Base-by-base conservation (phyloP, 164 flowering plant genomes). In the Amborella trichopoda region DNA sequence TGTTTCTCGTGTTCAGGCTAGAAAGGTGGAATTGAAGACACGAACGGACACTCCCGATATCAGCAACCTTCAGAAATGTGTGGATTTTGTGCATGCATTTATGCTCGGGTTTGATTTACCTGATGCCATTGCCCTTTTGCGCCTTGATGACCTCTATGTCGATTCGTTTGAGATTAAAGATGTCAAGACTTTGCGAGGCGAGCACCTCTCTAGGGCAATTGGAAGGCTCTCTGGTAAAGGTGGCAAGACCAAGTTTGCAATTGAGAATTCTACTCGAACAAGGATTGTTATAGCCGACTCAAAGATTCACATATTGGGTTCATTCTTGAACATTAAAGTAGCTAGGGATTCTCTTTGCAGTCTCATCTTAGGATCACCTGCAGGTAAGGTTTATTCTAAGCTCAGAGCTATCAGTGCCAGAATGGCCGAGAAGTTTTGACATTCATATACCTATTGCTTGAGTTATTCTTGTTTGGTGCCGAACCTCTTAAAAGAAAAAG, bases 131-230 rank as follows among this genome's bases (percentile, higher is more conserved):
- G 66, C 66, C 14, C 56, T 66, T 8, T 25, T 66, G 41, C 56
- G 66, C 1, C 41, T 61, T 30, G 70, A 66, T 47, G 70, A 66
- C 19, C 60, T 66, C 12, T 66, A 57, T 50, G 60, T 66, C 11
- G 70, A 66, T 39, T 57, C 66, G 23, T 66, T 66, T 41, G 70
- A 66, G 60, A 61, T 66, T 26, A 61, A 66, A 48, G 70, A 66
- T 54, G 70, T 66, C 11, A 66, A 66, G 53, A 66, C 66, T 10
- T 51, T 66, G 1, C 44, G 54, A 50, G 70, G 70, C 14, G 70
- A 66, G 55, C 70, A 66, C 44, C 54, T 61, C 13, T 61, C 66
- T 38, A 66, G 70, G 14, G 70, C 70, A n/a, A 66, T 66, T 18
- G 70, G 70, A 22, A 58, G 70, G 41, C 32, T 66, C 2, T 61